phyloP scores from a whole-genome alignment of 1,284 basidiomycete genomes.

The Ceratobasidium theobromae region DNA sequence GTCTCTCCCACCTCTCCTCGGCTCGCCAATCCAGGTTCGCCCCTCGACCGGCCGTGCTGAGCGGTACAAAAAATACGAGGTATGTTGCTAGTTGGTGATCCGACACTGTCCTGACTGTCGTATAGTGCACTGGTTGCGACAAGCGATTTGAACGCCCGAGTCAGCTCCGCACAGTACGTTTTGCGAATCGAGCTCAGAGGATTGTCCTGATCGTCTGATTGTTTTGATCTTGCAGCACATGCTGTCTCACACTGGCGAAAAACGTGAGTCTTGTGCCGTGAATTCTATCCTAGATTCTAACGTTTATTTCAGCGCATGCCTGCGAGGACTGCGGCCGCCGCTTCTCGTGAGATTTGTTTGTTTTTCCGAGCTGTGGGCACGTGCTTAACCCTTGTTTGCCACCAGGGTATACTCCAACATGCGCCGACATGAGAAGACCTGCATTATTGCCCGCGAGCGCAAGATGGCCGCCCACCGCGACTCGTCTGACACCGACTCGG shows the following conservation, averaged over 20 bases:
- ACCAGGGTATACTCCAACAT: slow-evolving; percentile 25
- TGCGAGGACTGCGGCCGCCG: slow-evolving; percentile 29
- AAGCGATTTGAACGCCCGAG: slow-evolving; percentile 24
- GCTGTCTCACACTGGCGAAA: slow-evolving; percentile 26
- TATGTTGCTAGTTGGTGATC: not conserved
- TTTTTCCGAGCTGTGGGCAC: not conserved
- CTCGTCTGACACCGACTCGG: slow-evolving; percentile 27
- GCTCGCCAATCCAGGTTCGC: slow-evolving; percentile 24
- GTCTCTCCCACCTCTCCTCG: slow-evolving; percentile 21
- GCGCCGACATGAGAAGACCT: slow-evolving; percentile 28
- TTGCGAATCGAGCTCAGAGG: not conserved
- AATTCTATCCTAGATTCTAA: slow-evolving; percentile 5
- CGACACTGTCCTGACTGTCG: not conserved
- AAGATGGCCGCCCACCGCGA: slow-evolving; percentile 22
- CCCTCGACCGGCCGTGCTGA: slow-evolving; percentile 25
- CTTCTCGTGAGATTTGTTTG: slow-evolving; percentile 21
- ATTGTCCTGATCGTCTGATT: not conserved
- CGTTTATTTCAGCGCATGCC: slow-evolving; percentile 15
- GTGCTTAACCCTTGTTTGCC: not conserved
- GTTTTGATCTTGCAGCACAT: slow-evolving; percentile 21
- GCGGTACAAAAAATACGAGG: slow-evolving; percentile 30
- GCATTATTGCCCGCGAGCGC: slow-evolving; percentile 27
- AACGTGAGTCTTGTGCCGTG: slow-evolving; percentile 17
- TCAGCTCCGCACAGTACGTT: slow-evolving; percentile 25
- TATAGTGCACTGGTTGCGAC: slow-evolving; percentile 28